Conservation (phyloP, 1,139 yeast species). For the Geotrichum aggregatum region DNA sequence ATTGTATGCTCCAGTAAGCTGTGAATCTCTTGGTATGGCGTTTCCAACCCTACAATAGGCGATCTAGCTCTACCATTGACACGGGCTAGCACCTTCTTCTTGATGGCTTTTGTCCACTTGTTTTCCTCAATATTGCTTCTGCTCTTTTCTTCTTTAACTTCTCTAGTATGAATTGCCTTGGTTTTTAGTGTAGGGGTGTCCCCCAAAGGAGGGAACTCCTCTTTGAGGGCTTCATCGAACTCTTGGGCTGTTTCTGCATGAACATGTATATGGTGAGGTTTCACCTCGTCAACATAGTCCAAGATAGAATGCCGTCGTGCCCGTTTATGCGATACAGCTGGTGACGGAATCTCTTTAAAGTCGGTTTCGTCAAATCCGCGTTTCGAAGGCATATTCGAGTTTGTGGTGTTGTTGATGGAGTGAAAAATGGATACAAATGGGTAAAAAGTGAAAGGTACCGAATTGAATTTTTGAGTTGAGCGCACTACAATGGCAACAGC, state of each 20-base stretch:
- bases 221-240: not conserved
- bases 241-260: slow-evolving; percentile 2
- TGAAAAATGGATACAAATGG: too few species aligned
- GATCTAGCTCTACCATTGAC: slow-evolving; percentile 10
- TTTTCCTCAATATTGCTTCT: not conserved
- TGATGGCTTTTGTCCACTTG: not conserved
- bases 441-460: not conserved
- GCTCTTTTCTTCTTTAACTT: not conserved
- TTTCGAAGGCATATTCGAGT: slow-evolving; percentile 1
- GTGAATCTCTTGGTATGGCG: slow-evolving; percentile 45
- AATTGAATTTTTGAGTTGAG: too few species aligned
- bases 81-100: slow-evolving; percentile 5
- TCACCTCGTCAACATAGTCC: slow-evolving; percentile 2
- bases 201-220: slow-evolving; percentile 9
- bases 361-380: slow-evolving; percentile 2
- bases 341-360: not conserved
- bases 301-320: slow-evolving; percentile 8
- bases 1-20: slow-evolving; percentile 62
- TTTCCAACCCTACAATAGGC: slow-evolving; percentile 33
- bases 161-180: not conserved
- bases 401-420: not conserved
- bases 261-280: slow-evolving; percentile 8
- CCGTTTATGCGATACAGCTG: not conserved
- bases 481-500: not conserved
- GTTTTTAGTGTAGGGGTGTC: too few species aligned